A percentile compares a stretch with the other conserved stretches of the same genome.
Evolutionary conservation across 2,329 filamentous ascomycete genomes (phyloP).

Genomic region (Raffaelea deltoideospora): DNA sequence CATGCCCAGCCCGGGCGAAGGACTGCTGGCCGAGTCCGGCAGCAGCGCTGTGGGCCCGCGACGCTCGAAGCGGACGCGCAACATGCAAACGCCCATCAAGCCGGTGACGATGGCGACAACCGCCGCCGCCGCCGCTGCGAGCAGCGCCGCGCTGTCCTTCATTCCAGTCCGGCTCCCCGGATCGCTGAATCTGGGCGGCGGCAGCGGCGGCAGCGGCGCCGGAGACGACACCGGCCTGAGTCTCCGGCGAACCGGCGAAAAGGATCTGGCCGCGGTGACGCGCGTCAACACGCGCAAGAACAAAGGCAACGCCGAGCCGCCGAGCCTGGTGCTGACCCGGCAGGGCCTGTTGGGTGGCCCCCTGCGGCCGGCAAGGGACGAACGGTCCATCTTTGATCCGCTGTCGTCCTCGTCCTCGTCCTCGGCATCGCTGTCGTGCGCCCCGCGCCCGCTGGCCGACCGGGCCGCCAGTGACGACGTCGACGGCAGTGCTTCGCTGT

Average conservation of each 20-base stretch:
- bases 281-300: conserved; percentile 29
- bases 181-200: conserved; percentile 12
- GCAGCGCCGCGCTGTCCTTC: conserved; percentile 10
- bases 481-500: not conserved
- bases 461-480: not conserved
- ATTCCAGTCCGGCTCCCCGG: conserved; percentile 18
- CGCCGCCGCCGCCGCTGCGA: not conserved
- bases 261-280: conserved; percentile 25
- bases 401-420: conserved; percentile 4
- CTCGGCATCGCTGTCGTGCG: no score
- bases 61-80: not conserved
- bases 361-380: conserved; percentile 11
- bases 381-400: conserved; percentile 15
- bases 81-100: not conserved
- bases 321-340: conserved; percentile 15
- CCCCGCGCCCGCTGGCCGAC: no score
- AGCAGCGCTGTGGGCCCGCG: not conserved
- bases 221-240: conserved; percentile 8
- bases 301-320: conserved; percentile 21
- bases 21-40: not conserved
- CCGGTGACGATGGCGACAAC: not conserved
- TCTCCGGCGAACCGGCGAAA: conserved; percentile 20
- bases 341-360: no score
- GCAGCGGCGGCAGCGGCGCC: conserved; percentile 12
- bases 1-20: not conserved